Evolutionary conservation across 352 stramenopile species (phyloP).

Genomic region (Phytophthora nicotianae): DNA sequence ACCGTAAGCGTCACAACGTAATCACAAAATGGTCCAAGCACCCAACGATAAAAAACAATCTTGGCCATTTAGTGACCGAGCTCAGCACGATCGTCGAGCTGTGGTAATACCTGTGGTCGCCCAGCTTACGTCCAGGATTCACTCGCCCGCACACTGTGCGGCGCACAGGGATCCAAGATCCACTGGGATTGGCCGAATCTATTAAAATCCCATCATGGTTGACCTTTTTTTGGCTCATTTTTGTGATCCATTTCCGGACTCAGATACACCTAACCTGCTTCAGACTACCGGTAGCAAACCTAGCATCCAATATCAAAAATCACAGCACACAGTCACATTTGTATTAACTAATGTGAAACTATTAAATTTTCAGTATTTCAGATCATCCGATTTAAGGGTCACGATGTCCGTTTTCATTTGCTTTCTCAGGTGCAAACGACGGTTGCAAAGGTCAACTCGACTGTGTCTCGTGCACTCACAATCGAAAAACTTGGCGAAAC

Average conservation of each 20-base stretch:
- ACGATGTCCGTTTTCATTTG: slow-evolving; percentile 2
- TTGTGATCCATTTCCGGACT: slow-evolving; percentile 15
- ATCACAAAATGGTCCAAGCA: background rate
- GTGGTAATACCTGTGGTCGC: background rate
- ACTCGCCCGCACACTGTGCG: too few relatives aligned
- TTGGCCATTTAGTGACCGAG: background rate
- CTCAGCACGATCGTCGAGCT: background rate
- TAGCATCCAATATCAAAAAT: background rate
- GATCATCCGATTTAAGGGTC: background rate
- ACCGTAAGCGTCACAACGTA: background rate
- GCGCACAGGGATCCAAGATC: slow-evolving; percentile 12
- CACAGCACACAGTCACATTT: background rate
- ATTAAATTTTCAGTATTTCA: background rate
- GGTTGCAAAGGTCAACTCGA: slow-evolving; percentile 10
- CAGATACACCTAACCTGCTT: slow-evolving; percentile 27
- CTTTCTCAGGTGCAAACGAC: too few relatives aligned
- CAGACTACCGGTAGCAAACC: slow-evolving; percentile 6
- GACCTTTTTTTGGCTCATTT: slow-evolving; percentile 11
- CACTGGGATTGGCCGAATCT: slow-evolving; percentile 16
- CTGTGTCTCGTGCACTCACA: slow-evolving; percentile 11
- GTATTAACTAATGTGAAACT: background rate
- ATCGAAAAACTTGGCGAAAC: slow-evolving; percentile 22
- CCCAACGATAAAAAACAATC: too few relatives aligned
- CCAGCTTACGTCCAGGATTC: slow-evolving; percentile 17
- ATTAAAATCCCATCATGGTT: slow-evolving; percentile 2